Evolutionary conservation across 2,329 filamentous ascomycete genomes (phyloP), one percentile per base, ranked within the genome.

Genomic region (Aspergillus sp.): DNA sequence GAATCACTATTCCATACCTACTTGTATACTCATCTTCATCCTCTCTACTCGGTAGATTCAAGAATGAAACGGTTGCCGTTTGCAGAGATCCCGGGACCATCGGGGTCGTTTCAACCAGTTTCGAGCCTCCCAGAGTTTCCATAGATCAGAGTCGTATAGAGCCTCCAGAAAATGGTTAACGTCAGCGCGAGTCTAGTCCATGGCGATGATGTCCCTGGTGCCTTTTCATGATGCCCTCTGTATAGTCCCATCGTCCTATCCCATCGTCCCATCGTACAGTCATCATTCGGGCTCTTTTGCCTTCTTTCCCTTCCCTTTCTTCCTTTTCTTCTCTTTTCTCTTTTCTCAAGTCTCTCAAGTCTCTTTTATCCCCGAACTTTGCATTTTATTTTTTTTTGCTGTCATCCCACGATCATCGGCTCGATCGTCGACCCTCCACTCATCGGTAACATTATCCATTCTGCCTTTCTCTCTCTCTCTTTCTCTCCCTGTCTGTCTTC

Each of bases 331-430:
- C 44, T 41, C 41, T 43, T 49, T 53, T 55, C 49, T 53, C 55
- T 53, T 54, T 55, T 52, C 57, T 57, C 48, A 48, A 49, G 52
- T 54, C 54, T 57, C 52, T 55, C 54, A 19, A 12, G 34, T n/a
- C 26, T 36, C 26, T 36, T 36, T 19, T 19, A 36, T 64, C 62
- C 60, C 58, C 61, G 64, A 62, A 60, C 64, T 61, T 59, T 58
- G 58, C 57, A 50, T 49, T 43, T 40, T 41, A 45, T 33, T 42
- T 41, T 47, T 57, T 49, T 33, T 44, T 47, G 36, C 44, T 51
- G 36, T 39, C 36, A 39, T 39, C 36, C 36, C 36, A 39, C 36
- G 36, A 39, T 39, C 36, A 39, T 39, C 36, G n/a, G 19, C 26
- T 26, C 36, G 7, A 26, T 26, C 12, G 26, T 39, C 34, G 34